Conservation (phyloP, 805 yeast species). For the Teunomyces tritomae region DNA sequence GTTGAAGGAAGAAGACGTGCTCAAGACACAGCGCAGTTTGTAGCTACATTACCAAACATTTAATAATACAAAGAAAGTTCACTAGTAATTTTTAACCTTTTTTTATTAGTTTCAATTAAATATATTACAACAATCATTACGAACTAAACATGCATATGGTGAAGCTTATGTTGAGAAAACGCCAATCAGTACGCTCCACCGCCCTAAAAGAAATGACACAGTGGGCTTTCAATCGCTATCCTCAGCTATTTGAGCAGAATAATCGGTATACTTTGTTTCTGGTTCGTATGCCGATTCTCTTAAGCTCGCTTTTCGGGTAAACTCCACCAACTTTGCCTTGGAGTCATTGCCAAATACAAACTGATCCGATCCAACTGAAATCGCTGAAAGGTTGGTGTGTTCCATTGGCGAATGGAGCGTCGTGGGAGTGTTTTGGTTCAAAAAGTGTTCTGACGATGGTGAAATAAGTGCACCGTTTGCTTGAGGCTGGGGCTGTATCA, state of each 20-base stretch:
- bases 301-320: constrained; percentile 44
- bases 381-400: constrained; percentile 19
- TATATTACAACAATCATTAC: too few relatives aligned
- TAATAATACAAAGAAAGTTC: neutral
- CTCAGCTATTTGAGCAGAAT: constrained; percentile 33
- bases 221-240: constrained; percentile 8
- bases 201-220: too few relatives aligned
- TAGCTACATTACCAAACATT: constrained; percentile 29
- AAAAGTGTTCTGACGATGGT: constrained; percentile 11
- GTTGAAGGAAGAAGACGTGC: constrained; percentile 91
- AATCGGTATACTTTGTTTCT: constrained; percentile 26
- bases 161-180: neutral
- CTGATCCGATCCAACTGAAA: constrained; percentile 17
- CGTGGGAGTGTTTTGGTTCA: constrained; percentile 6
- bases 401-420: constrained; percentile 10
- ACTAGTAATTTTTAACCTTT: too few relatives aligned
- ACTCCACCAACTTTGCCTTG: constrained; percentile 46
- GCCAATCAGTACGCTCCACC: too few relatives aligned
- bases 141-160: too few relatives aligned
- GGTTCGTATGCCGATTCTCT: constrained; percentile 39
- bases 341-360: constrained; percentile 7
- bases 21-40: constrained; percentile 71
- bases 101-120: too few relatives aligned
- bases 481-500: neutral
- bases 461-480: constrained; percentile 7